Base-by-base conservation (phyloP, 805 yeast species). In the Starmera caribaea region DNA sequence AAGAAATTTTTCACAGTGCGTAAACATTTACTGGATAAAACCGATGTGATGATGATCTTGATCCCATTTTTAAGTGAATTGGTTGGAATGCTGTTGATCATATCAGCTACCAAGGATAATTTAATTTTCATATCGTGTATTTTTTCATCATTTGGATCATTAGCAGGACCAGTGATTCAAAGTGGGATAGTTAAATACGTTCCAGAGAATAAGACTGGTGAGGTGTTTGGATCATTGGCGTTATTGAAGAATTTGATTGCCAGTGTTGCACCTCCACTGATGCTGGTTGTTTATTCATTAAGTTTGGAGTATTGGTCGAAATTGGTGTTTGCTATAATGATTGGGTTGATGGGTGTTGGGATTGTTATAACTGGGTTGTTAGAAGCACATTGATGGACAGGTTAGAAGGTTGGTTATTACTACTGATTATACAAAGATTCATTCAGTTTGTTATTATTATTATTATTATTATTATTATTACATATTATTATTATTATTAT, bases 161-260 rank as follows among this genome's bases (percentile, higher is more conserved):
- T 76, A 4, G 62, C 68, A 1, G 61, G 74, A 1, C 90, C 92
- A 1, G 66, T 79, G 0, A 45, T 80, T 10, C 80, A 75, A 49
- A 67, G 81, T 0, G 47, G 82, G 2, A 58, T 81, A 10, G 66
- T 78, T 39, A 83, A 83, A 54, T 77, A 78, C 54, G 73, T 69
- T 44, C 74, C 76, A 1, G 75, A 74, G 32, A 66, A 70, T 12
- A 69, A 70, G 44, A 67, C 75, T 5, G 94, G 94, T 14, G 87
- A 81, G 55, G 65, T 79, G 14, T 81, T 81, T 59, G 88, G 90
- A 9, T 86, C 81, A 1, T 55, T 81, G 34, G 74, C 86, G 0
- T 54, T 82, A 37, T 53, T 80, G 14, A 74, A 76, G 51, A 79
- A 75, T 45, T 37, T 71, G 0, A 56, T 71, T 4, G 57, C 63